phyloP scores from a whole-genome alignment of 2,329 filamentous ascomycete species.

The Neonectria hederae region DNA sequence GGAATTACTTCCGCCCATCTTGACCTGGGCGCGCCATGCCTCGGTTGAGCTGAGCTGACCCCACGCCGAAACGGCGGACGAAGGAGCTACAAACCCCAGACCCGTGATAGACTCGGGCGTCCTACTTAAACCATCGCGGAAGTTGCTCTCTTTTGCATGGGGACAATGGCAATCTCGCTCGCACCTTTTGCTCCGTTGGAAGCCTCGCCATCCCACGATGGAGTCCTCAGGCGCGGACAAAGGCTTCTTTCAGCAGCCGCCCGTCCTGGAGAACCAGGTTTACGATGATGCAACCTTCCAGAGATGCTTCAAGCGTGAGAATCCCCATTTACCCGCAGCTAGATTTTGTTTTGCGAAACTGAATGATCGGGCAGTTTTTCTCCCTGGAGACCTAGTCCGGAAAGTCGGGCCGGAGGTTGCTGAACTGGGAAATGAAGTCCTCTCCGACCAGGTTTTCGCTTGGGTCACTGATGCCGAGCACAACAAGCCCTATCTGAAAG shows the following conservation, averaged over 20 bases:
- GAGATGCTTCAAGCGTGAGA: slow-evolving; percentile 61
- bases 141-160: slow-evolving; percentile 6
- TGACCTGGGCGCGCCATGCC: slow-evolving; percentile 19
- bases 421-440: slow-evolving; percentile 60
- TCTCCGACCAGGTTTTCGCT: slow-evolving; percentile 63
- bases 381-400: slow-evolving; percentile 52
- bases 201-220: slow-evolving; percentile 44
- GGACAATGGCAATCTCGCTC: neutral
- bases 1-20: slow-evolving; percentile 37
- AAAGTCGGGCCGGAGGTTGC: slow-evolving; percentile 56
- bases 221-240: slow-evolving; percentile 55
- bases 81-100: slow-evolving; percentile 12
- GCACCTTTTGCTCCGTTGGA: slow-evolving; percentile 1
- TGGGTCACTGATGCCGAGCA: slow-evolving; percentile 72
- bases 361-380: slow-evolving; percentile 55
- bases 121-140: slow-evolving; percentile 17
- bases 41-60: slow-evolving; percentile 26
- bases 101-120: slow-evolving; percentile 29
- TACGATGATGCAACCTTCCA: slow-evolving; percentile 63
- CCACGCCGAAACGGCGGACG: slow-evolving; percentile 29
- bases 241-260: slow-evolving; percentile 66
- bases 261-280: slow-evolving; percentile 64
- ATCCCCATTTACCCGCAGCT: neutral
- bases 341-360: slow-evolving; percentile 9
- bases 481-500: slow-evolving; percentile 68